Percentiles rank a stretch among this genome's conserved stretches.
phyloP scores from a whole-genome alignment of 192 early-diverging fungal species.

The Coemansia sp. region DNA sequence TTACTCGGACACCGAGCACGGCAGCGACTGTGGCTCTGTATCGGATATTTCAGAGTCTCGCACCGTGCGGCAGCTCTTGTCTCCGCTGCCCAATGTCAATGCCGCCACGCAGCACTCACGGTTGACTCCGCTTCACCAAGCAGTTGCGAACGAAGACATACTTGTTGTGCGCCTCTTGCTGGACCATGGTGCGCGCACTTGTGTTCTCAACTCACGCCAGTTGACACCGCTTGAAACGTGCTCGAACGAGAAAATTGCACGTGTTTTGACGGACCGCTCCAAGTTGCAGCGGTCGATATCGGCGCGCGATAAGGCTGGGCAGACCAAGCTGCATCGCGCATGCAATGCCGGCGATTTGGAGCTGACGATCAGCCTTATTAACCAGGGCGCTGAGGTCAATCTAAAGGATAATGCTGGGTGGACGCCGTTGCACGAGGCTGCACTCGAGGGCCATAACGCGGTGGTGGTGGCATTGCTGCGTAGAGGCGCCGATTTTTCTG shows the following conservation, averaged over 20 bases:
- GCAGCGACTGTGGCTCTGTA: slow-evolving; percentile 7
- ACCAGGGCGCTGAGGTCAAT: slow-evolving; percentile 68
- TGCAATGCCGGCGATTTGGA: slow-evolving; percentile 58
- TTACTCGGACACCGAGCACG: not conserved
- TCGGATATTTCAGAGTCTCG: slow-evolving; percentile 18
- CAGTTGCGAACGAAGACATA: slow-evolving; percentile 28
- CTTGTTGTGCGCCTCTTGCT: slow-evolving; percentile 30
- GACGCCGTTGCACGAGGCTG: slow-evolving; percentile 69
- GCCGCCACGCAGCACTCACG: slow-evolving; percentile 16
- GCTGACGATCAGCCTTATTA: slow-evolving; percentile 49
- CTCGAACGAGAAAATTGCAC: slow-evolving; percentile 40
- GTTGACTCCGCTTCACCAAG: slow-evolving; percentile 47
- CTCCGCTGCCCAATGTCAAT: slow-evolving; percentile 46
- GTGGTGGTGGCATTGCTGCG: slow-evolving; percentile 47
- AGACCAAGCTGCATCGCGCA: slow-evolving; percentile 66
- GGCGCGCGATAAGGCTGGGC: slow-evolving; percentile 59
- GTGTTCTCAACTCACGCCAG: slow-evolving; percentile 30
- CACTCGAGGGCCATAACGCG: slow-evolving; percentile 55
- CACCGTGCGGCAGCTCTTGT: slow-evolving; percentile 25
- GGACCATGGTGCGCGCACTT: slow-evolving; percentile 35
- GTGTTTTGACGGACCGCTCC: slow-evolving; percentile 36
- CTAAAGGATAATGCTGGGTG: slow-evolving; percentile 64
- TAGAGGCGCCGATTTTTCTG: slow-evolving; percentile 61
- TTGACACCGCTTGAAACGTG: slow-evolving; percentile 49
- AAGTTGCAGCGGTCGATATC: slow-evolving; percentile 33